Percentiles rank a stretch among this genome's conserved stretches.
phyloP scores from a whole-genome alignment of 345 rosid species.

The Eucalyptus paniculata region DNA sequence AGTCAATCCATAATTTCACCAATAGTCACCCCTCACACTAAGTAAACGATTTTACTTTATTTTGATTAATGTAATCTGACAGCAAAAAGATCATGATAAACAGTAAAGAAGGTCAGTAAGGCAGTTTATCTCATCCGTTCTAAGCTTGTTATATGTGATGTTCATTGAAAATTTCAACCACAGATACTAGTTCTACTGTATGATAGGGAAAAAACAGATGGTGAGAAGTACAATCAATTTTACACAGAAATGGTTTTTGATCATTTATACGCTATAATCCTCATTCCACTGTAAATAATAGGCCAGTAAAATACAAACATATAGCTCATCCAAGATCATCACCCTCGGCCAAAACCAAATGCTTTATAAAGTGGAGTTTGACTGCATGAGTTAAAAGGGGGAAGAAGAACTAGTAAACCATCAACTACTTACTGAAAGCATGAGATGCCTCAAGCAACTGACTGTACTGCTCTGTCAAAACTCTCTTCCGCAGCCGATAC shows the following conservation, averaged over 20 bases:
- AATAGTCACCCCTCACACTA: not conserved
- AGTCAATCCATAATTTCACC: not conserved
- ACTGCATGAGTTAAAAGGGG: not conserved
- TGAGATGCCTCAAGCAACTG: conserved; percentile 42
- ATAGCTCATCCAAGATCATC: not conserved
- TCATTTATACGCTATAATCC: not conserved
- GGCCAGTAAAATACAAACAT: not conserved
- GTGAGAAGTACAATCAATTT: not conserved
- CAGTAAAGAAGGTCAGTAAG: not conserved
- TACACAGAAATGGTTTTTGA: not conserved
- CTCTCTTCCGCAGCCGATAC: conserved; percentile 60
- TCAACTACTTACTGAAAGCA: not conserved
- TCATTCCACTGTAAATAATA: not conserved
- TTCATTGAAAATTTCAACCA: not conserved
- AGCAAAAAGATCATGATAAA: not conserved
- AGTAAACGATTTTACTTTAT: not conserved
- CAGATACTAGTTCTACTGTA: not conserved
- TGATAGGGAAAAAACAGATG: not conserved
- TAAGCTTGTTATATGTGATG: not conserved
- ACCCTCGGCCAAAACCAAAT: not conserved
- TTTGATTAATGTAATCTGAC: not conserved
- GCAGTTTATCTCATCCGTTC: not conserved
- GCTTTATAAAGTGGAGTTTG: not conserved
- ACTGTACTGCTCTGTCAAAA: conserved; percentile 85
- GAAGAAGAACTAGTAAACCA: not conserved